phyloP scores from a whole-genome alignment of 2,329 filamentous ascomycete genomes.

The Colletotrichum cuscutae region DNA sequence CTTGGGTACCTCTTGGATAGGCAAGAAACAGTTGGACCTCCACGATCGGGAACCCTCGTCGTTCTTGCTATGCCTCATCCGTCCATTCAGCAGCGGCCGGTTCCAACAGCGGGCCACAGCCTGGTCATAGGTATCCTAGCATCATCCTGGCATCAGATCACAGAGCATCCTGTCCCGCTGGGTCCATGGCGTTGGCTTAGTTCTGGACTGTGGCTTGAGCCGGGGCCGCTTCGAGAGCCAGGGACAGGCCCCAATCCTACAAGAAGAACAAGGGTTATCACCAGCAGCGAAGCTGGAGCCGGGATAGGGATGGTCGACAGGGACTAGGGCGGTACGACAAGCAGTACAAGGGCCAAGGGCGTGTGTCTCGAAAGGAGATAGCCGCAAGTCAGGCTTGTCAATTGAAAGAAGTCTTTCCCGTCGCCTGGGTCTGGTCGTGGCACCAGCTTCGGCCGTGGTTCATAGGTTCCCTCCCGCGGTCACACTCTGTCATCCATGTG shows the following conservation, averaged over 20 bases:
- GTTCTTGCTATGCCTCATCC: conserved; percentile 21
- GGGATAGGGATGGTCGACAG: conserved; percentile 7
- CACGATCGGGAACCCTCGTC: conserved; percentile 22
- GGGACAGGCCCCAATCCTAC: conserved; percentile 14
- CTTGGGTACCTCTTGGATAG: background rate
- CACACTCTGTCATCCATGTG: background rate
- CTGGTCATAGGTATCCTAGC: conserved; percentile 27
- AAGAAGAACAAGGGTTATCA: conserved; percentile 6
- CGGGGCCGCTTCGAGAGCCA: conserved; percentile 15
- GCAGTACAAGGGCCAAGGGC: background rate
- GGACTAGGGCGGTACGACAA: background rate
- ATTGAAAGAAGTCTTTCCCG: conserved; percentile 20
- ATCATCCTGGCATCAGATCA: conserved; percentile 36
- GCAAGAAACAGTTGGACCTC: background rate
- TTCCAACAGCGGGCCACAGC: conserved; percentile 24
- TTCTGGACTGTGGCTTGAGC: conserved; percentile 26
- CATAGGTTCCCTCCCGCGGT: background rate
- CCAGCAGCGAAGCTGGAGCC: conserved; percentile 5
- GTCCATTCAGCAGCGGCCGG: conserved; percentile 28
- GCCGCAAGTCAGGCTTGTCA: conserved; percentile 16
- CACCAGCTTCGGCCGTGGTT: background rate
- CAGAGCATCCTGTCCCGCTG: conserved; percentile 21
- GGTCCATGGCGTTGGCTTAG: conserved; percentile 29
- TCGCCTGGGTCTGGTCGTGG: background rate
- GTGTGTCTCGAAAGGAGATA: conserved; percentile 20